A percentile compares a stretch with the other conserved stretches of the same genome.
Evolutionary conservation across 2,329 filamentous ascomycete species (phyloP).

Genomic region (Colletotrichum destructivum): DNA sequence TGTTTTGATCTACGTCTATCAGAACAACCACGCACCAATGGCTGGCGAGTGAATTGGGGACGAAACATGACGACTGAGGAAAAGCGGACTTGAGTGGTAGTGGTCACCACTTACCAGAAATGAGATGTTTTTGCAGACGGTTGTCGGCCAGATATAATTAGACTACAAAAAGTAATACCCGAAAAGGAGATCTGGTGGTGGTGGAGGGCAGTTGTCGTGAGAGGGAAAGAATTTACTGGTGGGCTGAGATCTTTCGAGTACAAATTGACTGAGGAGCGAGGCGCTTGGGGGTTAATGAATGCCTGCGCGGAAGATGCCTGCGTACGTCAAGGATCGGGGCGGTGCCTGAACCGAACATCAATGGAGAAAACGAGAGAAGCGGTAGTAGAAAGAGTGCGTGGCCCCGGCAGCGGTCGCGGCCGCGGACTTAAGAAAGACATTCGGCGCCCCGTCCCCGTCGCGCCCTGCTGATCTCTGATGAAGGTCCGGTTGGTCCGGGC

Average conservation of each 20-base stretch:
- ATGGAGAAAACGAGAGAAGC: slow-evolving; percentile 21
- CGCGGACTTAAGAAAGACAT: slow-evolving; percentile 33
- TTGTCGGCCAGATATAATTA: not conserved
- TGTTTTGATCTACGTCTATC: not conserved
- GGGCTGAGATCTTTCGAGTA: not conserved
- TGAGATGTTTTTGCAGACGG: not conserved
- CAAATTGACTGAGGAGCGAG: not conserved
- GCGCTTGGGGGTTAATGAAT: slow-evolving; percentile 25
- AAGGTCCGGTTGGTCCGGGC: slow-evolving; percentile 31
- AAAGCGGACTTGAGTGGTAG: not conserved
- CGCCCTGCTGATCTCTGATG: slow-evolving; percentile 13
- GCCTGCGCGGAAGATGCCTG: not conserved
- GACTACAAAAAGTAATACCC: not conserved
- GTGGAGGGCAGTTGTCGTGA: not conserved
- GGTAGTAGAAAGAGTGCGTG: slow-evolving; percentile 7
- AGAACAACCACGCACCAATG: not conserved
- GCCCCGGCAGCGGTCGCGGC: slow-evolving; percentile 6
- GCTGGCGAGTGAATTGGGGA: slow-evolving; percentile 8
- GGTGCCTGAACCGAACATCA: slow-evolving; percentile 35
- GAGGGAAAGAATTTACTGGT: not conserved
- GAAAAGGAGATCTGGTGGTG: not conserved
- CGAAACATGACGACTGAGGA: slow-evolving; percentile 23
- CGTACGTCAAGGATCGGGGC: slow-evolving; percentile 30
- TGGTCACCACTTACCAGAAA: slow-evolving; percentile 25
- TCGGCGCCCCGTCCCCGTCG: slow-evolving; percentile 32